Conservation (phyloP, 306 rosid genomes). For the Trifolium fragiferum region DNA sequence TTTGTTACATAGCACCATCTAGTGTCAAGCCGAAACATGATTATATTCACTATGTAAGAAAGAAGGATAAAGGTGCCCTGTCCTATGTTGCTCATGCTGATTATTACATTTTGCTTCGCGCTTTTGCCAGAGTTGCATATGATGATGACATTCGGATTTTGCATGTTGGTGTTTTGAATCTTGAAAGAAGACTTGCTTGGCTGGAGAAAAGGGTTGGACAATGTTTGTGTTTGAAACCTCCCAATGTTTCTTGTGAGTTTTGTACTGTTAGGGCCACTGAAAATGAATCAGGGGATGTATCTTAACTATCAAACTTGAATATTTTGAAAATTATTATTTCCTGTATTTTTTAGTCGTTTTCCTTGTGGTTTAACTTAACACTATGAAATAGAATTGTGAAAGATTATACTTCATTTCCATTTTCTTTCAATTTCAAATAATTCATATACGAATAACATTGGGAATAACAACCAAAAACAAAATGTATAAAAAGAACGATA, state of each 20-base stretch:
- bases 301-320: constrained; percentile 43
- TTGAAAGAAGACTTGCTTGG: constrained; percentile 84
- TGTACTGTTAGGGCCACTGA: constrained; percentile 50
- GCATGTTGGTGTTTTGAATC: constrained; percentile 74
- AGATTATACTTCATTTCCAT: neutral
- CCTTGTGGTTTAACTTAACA: neutral
- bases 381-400: constrained; percentile 15
- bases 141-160: constrained; percentile 71
- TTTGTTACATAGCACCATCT: constrained; percentile 67
- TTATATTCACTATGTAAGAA: constrained; percentile 79
- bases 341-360: neutral
- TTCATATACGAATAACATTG: neutral
- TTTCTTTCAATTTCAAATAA: neutral
- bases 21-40: constrained; percentile 51
- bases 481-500: neutral
- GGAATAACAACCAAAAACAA: constrained; percentile 1
- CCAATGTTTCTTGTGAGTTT: constrained; percentile 64
- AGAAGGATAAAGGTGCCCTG: constrained; percentile 64
- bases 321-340: constrained; percentile 35
- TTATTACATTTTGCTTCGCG: constrained; percentile 83
- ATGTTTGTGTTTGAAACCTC: constrained; percentile 55
- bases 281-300: constrained; percentile 37
- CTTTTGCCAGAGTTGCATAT: constrained; percentile 72
- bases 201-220: constrained; percentile 59
- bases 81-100: constrained; percentile 85